Evolutionary conservation across 2,329 filamentous ascomycete species (phyloP).

Genomic region (Ophiostoma novo-ulmi): DNA sequence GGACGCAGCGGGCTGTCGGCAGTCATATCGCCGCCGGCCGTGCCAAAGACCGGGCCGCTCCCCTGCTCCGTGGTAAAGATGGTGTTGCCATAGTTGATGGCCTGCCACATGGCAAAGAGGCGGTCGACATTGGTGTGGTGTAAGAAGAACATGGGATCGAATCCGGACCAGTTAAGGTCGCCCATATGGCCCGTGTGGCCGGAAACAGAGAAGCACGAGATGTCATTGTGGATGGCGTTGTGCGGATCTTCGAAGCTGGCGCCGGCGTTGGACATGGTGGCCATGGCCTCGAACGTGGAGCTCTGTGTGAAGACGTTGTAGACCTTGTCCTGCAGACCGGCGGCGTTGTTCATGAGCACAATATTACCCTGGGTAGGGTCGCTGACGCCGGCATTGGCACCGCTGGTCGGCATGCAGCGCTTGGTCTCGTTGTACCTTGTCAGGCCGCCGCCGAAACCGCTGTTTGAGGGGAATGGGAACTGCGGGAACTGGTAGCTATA

Average conservation of each 20-base stretch:
- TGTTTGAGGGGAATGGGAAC: conserved; percentile 35
- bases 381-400: conserved; percentile 37
- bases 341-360: conserved; percentile 29
- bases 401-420: conserved; percentile 36
- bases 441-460: conserved; percentile 32
- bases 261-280: conserved; percentile 36
- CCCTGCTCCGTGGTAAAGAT: conserved; percentile 32
- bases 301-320: conserved; percentile 41
- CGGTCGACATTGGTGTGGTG: conserved; percentile 57
- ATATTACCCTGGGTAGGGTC: conserved; percentile 33
- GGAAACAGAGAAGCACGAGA: conserved; percentile 35
- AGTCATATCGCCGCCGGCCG: conserved; percentile 39
- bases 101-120: conserved; percentile 49
- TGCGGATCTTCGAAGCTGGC: conserved; percentile 44
- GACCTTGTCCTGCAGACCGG: conserved; percentile 31
- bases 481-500: conserved; percentile 47
- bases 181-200: conserved; percentile 34
- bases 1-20: conserved; percentile 46
- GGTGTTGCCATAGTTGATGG: conserved; percentile 35
- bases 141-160: conserved; percentile 47
- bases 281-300: conserved; percentile 39
- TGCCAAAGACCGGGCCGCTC: conserved; percentile 38
- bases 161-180: conserved; percentile 40
- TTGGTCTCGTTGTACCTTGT: conserved; percentile 37
- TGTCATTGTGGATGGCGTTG: conserved; percentile 39